A percentile compares a stretch with the other conserved stretches of the same genome.
Evolutionary conservation across 768 basidiomycete genomes (phyloP).

Genomic region (Calocera viscosa): DNA sequence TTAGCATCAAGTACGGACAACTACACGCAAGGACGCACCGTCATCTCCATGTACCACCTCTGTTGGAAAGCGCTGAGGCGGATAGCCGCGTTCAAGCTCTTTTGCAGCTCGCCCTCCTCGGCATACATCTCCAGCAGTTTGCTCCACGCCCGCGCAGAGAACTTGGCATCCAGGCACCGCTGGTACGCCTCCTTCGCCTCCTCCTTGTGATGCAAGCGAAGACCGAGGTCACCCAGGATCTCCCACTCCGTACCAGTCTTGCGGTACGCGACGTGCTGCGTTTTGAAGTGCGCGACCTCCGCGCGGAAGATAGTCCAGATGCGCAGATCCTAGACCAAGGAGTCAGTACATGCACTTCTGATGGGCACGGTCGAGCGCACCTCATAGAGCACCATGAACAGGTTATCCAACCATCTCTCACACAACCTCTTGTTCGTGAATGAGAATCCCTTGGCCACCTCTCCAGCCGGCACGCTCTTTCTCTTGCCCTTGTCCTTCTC

Average conservation of each 20-base stretch:
- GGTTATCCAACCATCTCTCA: constrained; percentile 93
- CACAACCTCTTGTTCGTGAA: constrained; percentile 95
- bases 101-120: constrained; percentile 89
- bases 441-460: constrained; percentile 47
- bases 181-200: constrained; percentile 98
- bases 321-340: constrained; percentile 60
- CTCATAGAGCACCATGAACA: constrained; percentile 98
- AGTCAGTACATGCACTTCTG: background rate
- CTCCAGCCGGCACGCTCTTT: constrained; percentile 16
- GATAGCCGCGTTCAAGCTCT: constrained; percentile 82
- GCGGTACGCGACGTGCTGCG: constrained; percentile 92
- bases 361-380: constrained; percentile 31
- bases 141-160: constrained; percentile 84
- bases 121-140: constrained; percentile 92
- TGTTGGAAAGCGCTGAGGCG: constrained; percentile 84
- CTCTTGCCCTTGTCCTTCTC: constrained; percentile 24
- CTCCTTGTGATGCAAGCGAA: constrained; percentile 92
- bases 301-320: constrained; percentile 99
- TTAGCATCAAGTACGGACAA: background rate
- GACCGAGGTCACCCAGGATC: constrained; percentile 86
- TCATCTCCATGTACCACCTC: constrained; percentile 79
- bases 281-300: constrained; percentile 97
- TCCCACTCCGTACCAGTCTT: constrained; percentile 98
- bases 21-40: constrained; percentile 38
- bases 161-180: constrained; percentile 78